Base-by-base conservation (phyloP, 2,329 filamentous ascomycete species). In the Drechslerella dactyloides region DNA sequence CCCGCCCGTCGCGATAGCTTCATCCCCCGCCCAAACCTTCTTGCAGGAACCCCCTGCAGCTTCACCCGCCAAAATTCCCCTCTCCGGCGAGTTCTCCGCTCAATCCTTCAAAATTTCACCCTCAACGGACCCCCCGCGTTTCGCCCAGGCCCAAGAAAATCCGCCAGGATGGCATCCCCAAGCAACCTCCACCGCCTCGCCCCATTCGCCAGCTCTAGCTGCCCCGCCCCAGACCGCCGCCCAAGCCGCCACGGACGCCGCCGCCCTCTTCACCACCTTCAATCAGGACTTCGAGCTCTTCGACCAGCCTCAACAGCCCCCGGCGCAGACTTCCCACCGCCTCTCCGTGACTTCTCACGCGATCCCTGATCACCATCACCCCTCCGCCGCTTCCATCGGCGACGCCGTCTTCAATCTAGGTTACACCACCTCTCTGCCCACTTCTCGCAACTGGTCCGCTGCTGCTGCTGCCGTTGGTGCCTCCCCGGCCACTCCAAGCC, bases 71-170 rank as follows among this genome's bases (percentile, higher is more conserved):
- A 72, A 72, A 72, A 72, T 72, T 60, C 59, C 68, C 65, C 64
- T 60, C 55, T 60, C 64, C 56, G 59, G 68, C 60, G 68, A 72
- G 55, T 65, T 64, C 53, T 60, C 68, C 68, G 54, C 48, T 21
- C 33, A 59, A 65, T 46, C 68, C 55, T 63, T 72, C 68, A 72
- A 72, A 65, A 72, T 72, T 72, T 60, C 68, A 56, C 60, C 68
- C 68, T 64, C 68, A 72, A 72, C 68, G 50, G 68, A 72, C 35
- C 60, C 68, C 64, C 60, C 64, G 68, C 68, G 68, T 72, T 72
- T 65, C 68, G 68, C 68, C 64, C 54, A 59, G 63, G 66, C 66
- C 66, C 66, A 70, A 65, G 68, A 72, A 57, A 65, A 53, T 53
- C 68, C 68, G 54, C 68, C 68, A 72, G 60, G 60, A 72, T 72